These are phyloP conservation scores for Brassica cretica DNA, from an alignment of 345 rosid species.

Conservation along the genomic window DNA sequence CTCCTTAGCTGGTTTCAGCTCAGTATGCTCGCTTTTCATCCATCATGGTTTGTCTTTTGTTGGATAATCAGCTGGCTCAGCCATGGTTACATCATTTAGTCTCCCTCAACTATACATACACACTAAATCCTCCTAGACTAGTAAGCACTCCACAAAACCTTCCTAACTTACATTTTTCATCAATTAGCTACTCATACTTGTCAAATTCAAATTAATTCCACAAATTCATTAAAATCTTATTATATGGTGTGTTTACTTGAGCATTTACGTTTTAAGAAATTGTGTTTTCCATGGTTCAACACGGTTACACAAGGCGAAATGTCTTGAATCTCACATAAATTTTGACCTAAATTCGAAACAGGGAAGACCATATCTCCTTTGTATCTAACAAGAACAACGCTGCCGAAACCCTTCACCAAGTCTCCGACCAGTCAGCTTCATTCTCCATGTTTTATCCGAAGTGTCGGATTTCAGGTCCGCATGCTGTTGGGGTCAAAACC, in stretches of 20 bases:
- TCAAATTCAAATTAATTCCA: no score
- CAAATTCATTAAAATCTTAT: no score
- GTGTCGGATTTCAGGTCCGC: conserved; percentile 13
- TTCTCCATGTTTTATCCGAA: conserved; percentile 4
- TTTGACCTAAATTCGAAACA: conserved; percentile 9
- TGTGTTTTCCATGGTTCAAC: no score
- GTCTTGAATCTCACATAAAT: neutral
- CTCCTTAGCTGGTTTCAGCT: neutral
- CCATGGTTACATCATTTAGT: neutral
- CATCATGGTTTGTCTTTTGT: neutral
- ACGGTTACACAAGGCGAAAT: neutral
- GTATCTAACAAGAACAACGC: neutral
- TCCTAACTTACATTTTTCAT: no score
- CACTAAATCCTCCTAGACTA: no score
- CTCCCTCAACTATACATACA: no score
- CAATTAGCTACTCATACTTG: no score
- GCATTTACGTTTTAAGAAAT: no score
- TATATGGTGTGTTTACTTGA: no score
- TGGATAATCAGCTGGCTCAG: neutral
- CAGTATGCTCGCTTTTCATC: no score
- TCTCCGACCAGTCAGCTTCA: conserved; percentile 14
- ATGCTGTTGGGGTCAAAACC: no score
- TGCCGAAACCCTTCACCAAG: conserved; percentile 3
- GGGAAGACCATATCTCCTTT: conserved; percentile 17
- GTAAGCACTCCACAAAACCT: no score